These are phyloP conservation scores for Leishmania martiniquensis DNA, from an alignment of 208 protist species.

Conservation along the genomic window DNA sequence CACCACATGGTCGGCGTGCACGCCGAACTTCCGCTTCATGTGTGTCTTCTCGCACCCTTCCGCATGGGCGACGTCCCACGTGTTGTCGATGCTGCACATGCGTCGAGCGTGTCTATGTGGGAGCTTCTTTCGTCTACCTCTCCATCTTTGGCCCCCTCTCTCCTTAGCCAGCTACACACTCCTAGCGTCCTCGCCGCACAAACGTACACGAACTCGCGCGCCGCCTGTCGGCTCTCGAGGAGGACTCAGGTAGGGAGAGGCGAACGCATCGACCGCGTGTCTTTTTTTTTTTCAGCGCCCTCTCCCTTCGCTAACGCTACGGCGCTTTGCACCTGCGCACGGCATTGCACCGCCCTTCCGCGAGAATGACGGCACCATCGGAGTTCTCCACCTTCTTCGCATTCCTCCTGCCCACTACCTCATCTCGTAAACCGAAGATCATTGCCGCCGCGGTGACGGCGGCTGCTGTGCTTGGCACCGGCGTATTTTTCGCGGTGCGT, in stretches of 20 bases:
- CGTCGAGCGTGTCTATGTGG: neutral
- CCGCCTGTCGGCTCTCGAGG: neutral
- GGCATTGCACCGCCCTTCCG: neutral
- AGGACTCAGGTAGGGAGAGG: neutral
- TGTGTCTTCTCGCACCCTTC: neutral
- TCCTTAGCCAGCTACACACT: neutral
- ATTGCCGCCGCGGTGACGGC: slow-evolving; percentile 28
- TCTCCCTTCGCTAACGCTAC: too few relatives aligned
- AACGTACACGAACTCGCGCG: neutral
- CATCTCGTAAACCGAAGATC: slow-evolving; percentile 17
- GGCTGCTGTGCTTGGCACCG: slow-evolving; percentile 21
- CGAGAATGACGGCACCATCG: neutral
- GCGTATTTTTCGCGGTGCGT: slow-evolving; percentile 8
- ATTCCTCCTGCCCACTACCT: neutral
- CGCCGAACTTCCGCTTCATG: neutral
- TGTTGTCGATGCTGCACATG: neutral
- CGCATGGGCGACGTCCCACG: neutral
- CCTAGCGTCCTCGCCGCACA: neutral
- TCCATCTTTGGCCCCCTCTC: too few relatives aligned
- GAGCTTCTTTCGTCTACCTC: neutral
- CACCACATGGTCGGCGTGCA: neutral
- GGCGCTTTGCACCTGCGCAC: neutral
- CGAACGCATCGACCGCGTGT: neutral
- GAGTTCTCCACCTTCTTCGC: neutral
- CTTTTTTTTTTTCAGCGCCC: neutral